Conservation (phyloP, 371 early-diverging fungal species). For the Apophysomyces sp. region DNA sequence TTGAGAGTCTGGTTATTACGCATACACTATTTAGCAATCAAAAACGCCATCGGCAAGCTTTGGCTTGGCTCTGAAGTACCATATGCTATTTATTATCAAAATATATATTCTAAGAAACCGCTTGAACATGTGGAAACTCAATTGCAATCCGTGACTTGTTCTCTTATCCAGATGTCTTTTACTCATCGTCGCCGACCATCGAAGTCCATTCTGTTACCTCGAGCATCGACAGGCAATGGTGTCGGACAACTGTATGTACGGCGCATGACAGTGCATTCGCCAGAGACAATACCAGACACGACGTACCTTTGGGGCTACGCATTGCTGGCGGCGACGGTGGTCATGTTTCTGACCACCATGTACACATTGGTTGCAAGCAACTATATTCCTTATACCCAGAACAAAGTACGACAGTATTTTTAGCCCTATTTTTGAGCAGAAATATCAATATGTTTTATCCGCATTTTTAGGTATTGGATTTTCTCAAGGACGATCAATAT, state of each 20-base stretch:
- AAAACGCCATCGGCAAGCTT: no score
- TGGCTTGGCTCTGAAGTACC: no score
- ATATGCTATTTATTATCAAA: no score
- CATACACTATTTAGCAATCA: no score
- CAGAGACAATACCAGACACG: constrained; percentile 64
- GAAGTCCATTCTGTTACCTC: constrained; percentile 21
- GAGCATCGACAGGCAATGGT: not conserved
- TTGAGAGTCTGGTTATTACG: no score
- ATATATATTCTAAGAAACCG: no score
- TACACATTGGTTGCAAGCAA: constrained; percentile 75
- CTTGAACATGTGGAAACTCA: no score
- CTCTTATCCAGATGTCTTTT: not conserved
- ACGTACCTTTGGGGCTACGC: constrained; percentile 74
- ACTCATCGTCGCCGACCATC: constrained; percentile 27
- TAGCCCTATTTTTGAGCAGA: not conserved
- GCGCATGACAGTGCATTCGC: constrained; percentile 49
- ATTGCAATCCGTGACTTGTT: not conserved
- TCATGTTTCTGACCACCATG: constrained; percentile 59
- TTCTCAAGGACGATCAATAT: constrained; percentile 79
- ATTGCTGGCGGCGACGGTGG: constrained; percentile 58
- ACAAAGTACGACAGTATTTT: constrained; percentile 50
- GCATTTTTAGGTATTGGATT: constrained; percentile 59
- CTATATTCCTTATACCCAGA: constrained; percentile 69
- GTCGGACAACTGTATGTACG: constrained; percentile 17
- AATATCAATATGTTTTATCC: not conserved